Evolutionary conservation across 2,329 filamentous ascomycete species (phyloP).

Genomic region (Parastagonospora nodorum): DNA sequence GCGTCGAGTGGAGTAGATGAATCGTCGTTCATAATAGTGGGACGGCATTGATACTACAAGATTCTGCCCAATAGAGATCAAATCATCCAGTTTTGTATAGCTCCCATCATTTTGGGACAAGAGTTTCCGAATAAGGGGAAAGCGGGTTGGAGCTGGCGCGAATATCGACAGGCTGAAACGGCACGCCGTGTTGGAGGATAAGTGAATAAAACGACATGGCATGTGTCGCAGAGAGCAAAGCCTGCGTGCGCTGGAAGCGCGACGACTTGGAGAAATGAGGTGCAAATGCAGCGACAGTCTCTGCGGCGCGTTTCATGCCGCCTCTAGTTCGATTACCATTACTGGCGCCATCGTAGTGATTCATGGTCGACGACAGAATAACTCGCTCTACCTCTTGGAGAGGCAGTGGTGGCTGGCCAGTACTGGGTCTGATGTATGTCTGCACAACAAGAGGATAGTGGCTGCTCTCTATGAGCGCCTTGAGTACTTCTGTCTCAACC

Average conservation of each 20-base stretch:
- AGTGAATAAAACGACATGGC: conserved; percentile 76
- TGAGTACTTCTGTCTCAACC: conserved; percentile 74
- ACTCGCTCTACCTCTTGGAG: conserved; percentile 61
- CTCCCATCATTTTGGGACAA: conserved; percentile 75
- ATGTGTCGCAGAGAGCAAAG: conserved; percentile 74
- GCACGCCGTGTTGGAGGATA: conserved; percentile 77
- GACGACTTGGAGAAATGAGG: conserved; percentile 59
- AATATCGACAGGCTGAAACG: conserved; percentile 77
- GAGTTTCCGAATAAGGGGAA: conserved; percentile 70
- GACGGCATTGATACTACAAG: conserved; percentile 57
- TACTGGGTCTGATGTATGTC: conserved; percentile 64
- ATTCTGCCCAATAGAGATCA: conserved; percentile 70
- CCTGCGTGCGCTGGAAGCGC: conserved; percentile 62
- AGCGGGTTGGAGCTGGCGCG: conserved; percentile 78
- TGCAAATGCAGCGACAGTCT: conserved; percentile 65
- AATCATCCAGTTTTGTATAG: conserved; percentile 75
- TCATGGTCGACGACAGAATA: conserved; percentile 67
- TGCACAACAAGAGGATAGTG: conserved; percentile 66
- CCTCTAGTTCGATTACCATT: conserved; percentile 79
- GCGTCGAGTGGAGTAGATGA: conserved; percentile 51
- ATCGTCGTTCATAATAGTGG: conserved; percentile 44
- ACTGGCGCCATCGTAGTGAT: conserved; percentile 78
- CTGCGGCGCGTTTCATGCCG: conserved; percentile 74
- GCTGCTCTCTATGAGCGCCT: conserved; percentile 65
- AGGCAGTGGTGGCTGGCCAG: conserved; percentile 56